A percentile compares a stretch with the other conserved stretches of the same genome.
phyloP scores from a whole-genome alignment of 257 asterid genomes.

The Craterostigma plantagineum region DNA sequence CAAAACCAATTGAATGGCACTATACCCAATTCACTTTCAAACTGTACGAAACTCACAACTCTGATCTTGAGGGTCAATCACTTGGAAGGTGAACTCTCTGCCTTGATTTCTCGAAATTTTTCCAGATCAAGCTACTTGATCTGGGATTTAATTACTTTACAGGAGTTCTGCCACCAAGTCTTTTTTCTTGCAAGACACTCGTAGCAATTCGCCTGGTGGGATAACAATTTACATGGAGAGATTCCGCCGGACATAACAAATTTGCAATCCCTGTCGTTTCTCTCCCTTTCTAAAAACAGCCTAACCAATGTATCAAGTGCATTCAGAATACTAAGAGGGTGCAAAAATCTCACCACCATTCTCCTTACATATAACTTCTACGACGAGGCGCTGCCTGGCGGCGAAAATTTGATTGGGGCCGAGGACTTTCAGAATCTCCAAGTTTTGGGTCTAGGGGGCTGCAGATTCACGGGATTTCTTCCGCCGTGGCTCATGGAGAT shows the following conservation, averaged over 20 bases:
- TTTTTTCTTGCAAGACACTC: constrained; percentile 56
- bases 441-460: constrained; percentile 64
- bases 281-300: constrained; percentile 70
- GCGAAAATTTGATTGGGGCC: constrained; percentile 17
- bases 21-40: constrained; percentile 52
- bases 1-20: constrained; percentile 52
- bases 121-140: constrained; percentile 38
- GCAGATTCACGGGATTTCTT: constrained; percentile 42
- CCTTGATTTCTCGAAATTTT: constrained; percentile 55
- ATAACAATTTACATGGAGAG: constrained; percentile 51
- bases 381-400: constrained; percentile 43
- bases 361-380: constrained; percentile 56
- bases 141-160: constrained; percentile 55
- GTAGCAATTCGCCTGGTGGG: constrained; percentile 63
- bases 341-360: constrained; percentile 55
- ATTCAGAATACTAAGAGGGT: constrained; percentile 34
- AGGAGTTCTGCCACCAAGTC: constrained; percentile 52
- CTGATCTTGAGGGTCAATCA: constrained; percentile 65
- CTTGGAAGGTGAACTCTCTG: constrained; percentile 59
- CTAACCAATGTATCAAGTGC: constrained; percentile 55
- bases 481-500: constrained; percentile 58
- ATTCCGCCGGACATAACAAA: constrained; percentile 33
- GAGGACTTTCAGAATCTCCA: constrained; percentile 30
- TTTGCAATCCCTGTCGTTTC: constrained; percentile 53
- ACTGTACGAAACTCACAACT: constrained; percentile 39